These are phyloP conservation scores for Physcomitrium patens DNA, from an alignment of 225 moss, liverwort and hornwort species.

Conservation along the genomic window DNA sequence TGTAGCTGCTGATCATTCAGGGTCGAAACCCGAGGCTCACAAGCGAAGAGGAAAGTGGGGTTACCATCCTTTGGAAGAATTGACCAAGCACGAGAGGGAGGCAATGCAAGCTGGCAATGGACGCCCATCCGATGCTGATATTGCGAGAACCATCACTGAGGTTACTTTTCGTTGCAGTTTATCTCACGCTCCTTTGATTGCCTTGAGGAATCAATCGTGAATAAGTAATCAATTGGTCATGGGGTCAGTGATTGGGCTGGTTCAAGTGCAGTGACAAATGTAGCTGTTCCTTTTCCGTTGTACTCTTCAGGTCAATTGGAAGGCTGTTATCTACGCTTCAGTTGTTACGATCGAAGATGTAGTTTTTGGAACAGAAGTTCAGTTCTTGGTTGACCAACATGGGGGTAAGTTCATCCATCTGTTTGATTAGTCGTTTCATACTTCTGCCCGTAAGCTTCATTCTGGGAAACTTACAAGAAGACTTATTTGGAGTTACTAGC, in stretches of 20 bases:
- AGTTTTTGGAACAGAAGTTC: conserved; percentile 93
- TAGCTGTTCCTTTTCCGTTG: neutral
- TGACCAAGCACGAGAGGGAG: conserved; percentile 83
- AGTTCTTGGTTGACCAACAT: conserved; percentile 91
- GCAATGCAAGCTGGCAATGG: conserved; percentile 84
- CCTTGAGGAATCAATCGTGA: neutral
- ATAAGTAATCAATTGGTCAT: conserved; percentile 10
- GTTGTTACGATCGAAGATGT: conserved; percentile 76
- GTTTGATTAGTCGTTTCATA: conserved; percentile 14
- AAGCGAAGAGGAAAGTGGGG: conserved; percentile 88
- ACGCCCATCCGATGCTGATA: conserved; percentile 72
- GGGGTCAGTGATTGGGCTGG: too few relatives aligned
- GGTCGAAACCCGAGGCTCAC: conserved; percentile 84
- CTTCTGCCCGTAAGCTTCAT: conserved; percentile 5
- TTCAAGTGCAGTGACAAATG: neutral
- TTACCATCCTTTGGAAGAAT: conserved; percentile 93
- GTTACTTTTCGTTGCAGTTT: conserved; percentile 38
- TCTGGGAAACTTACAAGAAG: neutral
- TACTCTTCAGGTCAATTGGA: conserved; percentile 82
- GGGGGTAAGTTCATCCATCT: conserved; percentile 61
- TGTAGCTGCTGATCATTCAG: conserved; percentile 92
- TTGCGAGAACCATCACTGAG: conserved; percentile 91
- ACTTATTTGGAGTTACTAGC: neutral
- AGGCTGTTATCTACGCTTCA: conserved; percentile 82
- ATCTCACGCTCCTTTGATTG: neutral